Evolutionary conservation across 2,329 filamentous ascomycete genomes (phyloP).

Genomic region (Podosphaera xanthii): DNA sequence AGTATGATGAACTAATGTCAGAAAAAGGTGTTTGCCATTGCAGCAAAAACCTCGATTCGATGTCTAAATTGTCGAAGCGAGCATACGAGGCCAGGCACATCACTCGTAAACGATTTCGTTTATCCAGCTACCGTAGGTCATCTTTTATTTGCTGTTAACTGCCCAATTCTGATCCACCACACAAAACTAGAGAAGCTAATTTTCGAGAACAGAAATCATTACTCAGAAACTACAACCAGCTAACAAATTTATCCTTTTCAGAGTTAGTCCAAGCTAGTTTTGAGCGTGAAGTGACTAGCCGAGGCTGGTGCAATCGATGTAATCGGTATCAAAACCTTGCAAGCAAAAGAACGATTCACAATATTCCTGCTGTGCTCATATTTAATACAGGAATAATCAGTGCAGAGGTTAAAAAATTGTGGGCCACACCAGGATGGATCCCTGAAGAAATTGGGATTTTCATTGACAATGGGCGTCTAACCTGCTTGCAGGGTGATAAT

Average conservation of each 20-base stretch:
- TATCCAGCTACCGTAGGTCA: conserved; percentile 34
- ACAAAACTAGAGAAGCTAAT: conserved; percentile 4
- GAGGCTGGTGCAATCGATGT: conserved; percentile 85
- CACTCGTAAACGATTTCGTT: conserved; percentile 64
- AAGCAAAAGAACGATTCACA: conserved; percentile 64
- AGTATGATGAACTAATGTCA: no score
- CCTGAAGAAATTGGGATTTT: conserved; percentile 88
- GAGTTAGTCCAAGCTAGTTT: conserved; percentile 83
- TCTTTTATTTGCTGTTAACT: background rate
- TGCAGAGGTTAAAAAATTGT: conserved; percentile 54
- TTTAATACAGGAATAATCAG: conserved; percentile 60
- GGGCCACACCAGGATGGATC: conserved; percentile 76
- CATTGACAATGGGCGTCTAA: conserved; percentile 74
- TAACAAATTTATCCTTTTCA: conserved; percentile 49
- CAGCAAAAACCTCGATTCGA: conserved; percentile 49
- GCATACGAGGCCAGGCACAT: conserved; percentile 54
- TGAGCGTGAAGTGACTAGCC: conserved; percentile 66
- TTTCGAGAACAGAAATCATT: conserved; percentile 21
- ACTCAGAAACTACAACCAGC: conserved; percentile 18
- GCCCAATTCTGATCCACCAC: background rate
- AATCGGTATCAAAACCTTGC: conserved; percentile 74
- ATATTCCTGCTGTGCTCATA: conserved; percentile 65
- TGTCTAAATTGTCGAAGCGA: conserved; percentile 79
- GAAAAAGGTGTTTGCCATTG: conserved; percentile 38
- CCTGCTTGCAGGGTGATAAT: conserved; percentile 85